Evolutionary conservation across 2,329 filamentous ascomycete species (phyloP).

Genomic region (Madurella mycetomatis): DNA sequence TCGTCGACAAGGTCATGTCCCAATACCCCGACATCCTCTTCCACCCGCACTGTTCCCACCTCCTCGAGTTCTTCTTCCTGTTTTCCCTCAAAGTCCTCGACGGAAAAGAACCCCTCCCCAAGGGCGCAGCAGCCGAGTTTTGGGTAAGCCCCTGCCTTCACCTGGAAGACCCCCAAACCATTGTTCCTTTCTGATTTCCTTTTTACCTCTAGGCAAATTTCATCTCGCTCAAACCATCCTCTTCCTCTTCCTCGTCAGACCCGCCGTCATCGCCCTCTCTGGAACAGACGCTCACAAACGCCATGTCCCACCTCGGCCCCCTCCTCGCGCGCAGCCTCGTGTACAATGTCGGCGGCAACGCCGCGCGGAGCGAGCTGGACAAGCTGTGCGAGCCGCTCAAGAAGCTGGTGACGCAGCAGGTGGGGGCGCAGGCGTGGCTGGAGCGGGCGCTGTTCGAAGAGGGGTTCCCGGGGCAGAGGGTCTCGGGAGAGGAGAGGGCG

Average conservation of each 20-base stretch:
- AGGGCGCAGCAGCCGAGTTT: slow-evolving; percentile 67
- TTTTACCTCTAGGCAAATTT: slow-evolving; percentile 44
- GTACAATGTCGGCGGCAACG: slow-evolving; percentile 63
- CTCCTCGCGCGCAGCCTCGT: slow-evolving; percentile 56
- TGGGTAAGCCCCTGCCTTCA: slow-evolving; percentile 51
- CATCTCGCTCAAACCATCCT: slow-evolving; percentile 42
- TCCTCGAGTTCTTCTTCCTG: slow-evolving; percentile 63
- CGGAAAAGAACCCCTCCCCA: slow-evolving; percentile 69
- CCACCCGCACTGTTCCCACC: slow-evolving; percentile 48
- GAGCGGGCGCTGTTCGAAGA: slow-evolving; percentile 48
- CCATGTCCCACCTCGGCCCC: slow-evolving; percentile 58
- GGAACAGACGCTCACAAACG: slow-evolving; percentile 40
- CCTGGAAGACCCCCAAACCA: not conserved
- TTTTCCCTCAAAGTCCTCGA: slow-evolving; percentile 68
- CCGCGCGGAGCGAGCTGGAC: slow-evolving; percentile 67
- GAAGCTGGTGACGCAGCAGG: slow-evolving; percentile 57
- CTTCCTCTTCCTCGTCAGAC: not conserved
- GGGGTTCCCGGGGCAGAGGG: slow-evolving; percentile 44
- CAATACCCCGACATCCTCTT: slow-evolving; percentile 61
- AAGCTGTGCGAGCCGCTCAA: slow-evolving; percentile 66
- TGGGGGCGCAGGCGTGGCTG: slow-evolving; percentile 57
- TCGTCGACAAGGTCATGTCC: slow-evolving; percentile 60
- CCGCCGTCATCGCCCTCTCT: not conserved
- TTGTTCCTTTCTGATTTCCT: not conserved
- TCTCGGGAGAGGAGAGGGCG: slow-evolving; percentile 55